Evolutionary conservation across 1,284 basidiomycete genomes (phyloP).

Genomic region (Apiotrichum siamense): DNA sequence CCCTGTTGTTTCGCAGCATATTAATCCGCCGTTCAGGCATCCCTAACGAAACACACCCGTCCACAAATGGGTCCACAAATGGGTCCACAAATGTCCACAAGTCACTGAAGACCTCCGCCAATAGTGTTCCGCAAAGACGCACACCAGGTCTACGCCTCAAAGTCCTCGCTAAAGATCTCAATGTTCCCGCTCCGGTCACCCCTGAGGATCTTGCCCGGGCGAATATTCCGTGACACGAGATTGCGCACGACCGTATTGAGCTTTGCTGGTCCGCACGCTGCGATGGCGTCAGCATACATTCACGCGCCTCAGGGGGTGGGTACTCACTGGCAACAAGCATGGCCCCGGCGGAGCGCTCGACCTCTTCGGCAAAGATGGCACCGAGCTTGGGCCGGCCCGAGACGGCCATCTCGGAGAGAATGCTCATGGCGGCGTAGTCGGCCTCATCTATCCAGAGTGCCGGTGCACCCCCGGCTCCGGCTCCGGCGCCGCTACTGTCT

Average conservation of each 20-base stretch:
- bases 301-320: too few species aligned
- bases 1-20: too few species aligned
- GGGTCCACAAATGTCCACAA: too few species aligned
- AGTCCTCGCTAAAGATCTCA: slow-evolving; percentile 62
- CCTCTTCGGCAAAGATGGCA: slow-evolving; percentile 62
- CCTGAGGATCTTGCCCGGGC: slow-evolving; percentile 53
- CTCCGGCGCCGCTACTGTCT: slow-evolving; percentile 8
- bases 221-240: slow-evolving; percentile 59
- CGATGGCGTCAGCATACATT: neutral
- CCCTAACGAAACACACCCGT: too few species aligned
- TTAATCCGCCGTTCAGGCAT: too few species aligned
- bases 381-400: slow-evolving; percentile 69
- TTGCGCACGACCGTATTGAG: slow-evolving; percentile 67
- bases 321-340: slow-evolving; percentile 60
- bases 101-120: too few species aligned
- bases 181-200: slow-evolving; percentile 62
- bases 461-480: too few species aligned
- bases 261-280: slow-evolving; percentile 64
- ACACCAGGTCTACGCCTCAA: too few species aligned
- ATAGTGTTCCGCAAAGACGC: too few species aligned
- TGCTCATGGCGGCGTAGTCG: slow-evolving; percentile 62
- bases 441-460: slow-evolving; percentile 56
- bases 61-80: too few species aligned
- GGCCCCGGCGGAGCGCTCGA: slow-evolving; percentile 50
- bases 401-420: slow-evolving; percentile 63